Percentiles rank a stretch among this genome's conserved stretches.
These are phyloP conservation scores for Besnoitia besnoiti DNA, from an alignment of 169 alveolate genomes.

Conservation along the genomic window DNA sequence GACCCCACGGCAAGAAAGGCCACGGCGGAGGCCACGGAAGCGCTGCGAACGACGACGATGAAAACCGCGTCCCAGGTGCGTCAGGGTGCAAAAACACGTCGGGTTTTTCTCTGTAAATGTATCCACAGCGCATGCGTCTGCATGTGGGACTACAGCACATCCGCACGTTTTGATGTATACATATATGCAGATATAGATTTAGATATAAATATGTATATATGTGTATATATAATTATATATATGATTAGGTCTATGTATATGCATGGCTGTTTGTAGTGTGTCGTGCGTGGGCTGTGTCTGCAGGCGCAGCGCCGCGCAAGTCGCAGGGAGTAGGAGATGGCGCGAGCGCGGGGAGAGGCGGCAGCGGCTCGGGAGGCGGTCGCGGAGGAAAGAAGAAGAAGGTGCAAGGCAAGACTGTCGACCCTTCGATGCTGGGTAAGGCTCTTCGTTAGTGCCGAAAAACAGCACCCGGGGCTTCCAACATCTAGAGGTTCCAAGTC, in stretches of 20 bases:
- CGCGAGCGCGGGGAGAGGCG: neutral
- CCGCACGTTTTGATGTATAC: no score
- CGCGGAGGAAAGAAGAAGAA: conserved; percentile 20
- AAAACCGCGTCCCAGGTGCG: neutral
- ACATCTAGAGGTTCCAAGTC: no score
- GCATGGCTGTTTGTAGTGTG: no score
- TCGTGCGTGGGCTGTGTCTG: neutral
- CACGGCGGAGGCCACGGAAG: neutral
- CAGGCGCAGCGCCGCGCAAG: neutral
- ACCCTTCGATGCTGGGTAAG: conserved; percentile 21
- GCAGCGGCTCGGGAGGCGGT: neutral
- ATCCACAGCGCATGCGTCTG: neutral
- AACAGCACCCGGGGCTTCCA: no score
- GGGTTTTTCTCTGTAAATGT: neutral
- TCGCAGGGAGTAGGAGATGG: neutral
- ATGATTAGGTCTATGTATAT: no score
- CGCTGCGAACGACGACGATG: neutral
- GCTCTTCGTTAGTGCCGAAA: no score
- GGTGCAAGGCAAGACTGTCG: conserved; percentile 22
- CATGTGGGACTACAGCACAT: no score
- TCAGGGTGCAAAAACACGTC: neutral
- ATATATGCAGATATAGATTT: no score
- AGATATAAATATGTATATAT: no score
- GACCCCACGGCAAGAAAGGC: neutral
- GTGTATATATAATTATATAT: no score